Conservation (phyloP, 352 stramenopile species). For the Blastocystis sp. region DNA sequence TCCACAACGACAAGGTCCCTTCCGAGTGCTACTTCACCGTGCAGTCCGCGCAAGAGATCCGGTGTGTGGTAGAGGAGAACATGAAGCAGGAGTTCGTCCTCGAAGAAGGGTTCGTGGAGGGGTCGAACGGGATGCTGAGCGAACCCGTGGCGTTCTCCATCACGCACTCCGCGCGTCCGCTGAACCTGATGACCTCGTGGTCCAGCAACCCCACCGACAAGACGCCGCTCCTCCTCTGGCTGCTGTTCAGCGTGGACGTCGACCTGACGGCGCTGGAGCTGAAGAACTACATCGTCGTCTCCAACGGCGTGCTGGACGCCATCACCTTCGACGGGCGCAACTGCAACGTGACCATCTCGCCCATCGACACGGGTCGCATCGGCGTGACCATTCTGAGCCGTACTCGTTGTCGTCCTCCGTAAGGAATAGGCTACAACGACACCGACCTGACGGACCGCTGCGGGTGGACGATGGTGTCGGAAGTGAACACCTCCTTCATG, state of each 20-base stretch:
- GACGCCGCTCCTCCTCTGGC: neutral
- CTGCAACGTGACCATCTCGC: neutral
- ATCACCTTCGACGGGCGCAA: neutral
- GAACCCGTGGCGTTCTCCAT: neutral
- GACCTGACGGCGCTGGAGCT: neutral
- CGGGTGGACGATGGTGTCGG: neutral
- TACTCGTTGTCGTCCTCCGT: neutral
- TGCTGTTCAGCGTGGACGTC: neutral
- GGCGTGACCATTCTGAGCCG: neutral
- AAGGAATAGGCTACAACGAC: neutral
- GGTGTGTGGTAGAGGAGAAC: no score
- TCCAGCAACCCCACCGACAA: neutral
- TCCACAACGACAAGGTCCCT: no score
- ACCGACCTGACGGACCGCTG: neutral
- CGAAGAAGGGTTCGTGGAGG: neutral
- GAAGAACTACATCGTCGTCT: neutral
- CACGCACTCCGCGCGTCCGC: neutral
- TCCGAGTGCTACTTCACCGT: no score
- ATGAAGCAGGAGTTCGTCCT: no score
- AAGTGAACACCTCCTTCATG: neutral
- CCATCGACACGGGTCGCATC: neutral
- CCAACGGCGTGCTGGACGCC: slow-evolving; percentile 15
- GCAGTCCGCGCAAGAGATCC: no score
- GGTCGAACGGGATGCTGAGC: slow-evolving; percentile 1
- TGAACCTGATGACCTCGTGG: neutral